These are phyloP conservation scores for Dittrichia graveolens DNA, from an alignment of 129 eudicot genomes.

Conservation along the genomic window DNA sequence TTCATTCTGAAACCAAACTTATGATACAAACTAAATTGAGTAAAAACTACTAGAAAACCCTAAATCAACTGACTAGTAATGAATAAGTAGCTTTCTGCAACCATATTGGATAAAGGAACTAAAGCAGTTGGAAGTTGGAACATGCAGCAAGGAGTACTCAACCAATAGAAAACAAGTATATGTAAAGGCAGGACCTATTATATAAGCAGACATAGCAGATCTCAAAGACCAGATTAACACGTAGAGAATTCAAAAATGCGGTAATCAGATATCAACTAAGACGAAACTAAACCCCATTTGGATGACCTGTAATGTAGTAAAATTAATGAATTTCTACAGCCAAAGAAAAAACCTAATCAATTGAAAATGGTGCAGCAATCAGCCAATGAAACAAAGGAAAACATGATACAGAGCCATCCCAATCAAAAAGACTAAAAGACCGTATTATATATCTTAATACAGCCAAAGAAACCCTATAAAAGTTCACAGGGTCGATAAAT, in stretches of 20 bases:
- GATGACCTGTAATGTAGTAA: not conserved
- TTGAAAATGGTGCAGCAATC: conserved; percentile 1
- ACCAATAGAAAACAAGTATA: not conserved
- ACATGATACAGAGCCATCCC: conserved; percentile 1
- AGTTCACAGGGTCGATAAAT: conserved; percentile 5
- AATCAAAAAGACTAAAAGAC: not conserved
- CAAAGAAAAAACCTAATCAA: conserved; percentile 4
- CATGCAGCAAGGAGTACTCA: not conserved
- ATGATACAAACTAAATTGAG: conserved; percentile 5
- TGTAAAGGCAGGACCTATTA: not conserved
- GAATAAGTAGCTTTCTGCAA: conserved; percentile 6
- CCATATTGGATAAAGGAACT: not conserved
- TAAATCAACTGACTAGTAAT: not conserved
- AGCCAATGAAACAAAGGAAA: not conserved
- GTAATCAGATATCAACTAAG: conserved; percentile 15
- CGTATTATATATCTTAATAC: not conserved
- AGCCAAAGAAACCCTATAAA: conserved; percentile 6
- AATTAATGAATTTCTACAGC: conserved; percentile 10
- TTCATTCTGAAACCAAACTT: not conserved
- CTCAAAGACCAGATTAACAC: conserved; percentile 3
- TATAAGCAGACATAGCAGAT: not conserved
- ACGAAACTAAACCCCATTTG: conserved; percentile 1
- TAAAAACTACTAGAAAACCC: conserved; percentile 12
- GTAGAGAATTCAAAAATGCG: conserved; percentile 5
- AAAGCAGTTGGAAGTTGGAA: not conserved